Base-by-base conservation (phyloP, 208 protist species). In the Acanthamoeba castellanii region DNA sequence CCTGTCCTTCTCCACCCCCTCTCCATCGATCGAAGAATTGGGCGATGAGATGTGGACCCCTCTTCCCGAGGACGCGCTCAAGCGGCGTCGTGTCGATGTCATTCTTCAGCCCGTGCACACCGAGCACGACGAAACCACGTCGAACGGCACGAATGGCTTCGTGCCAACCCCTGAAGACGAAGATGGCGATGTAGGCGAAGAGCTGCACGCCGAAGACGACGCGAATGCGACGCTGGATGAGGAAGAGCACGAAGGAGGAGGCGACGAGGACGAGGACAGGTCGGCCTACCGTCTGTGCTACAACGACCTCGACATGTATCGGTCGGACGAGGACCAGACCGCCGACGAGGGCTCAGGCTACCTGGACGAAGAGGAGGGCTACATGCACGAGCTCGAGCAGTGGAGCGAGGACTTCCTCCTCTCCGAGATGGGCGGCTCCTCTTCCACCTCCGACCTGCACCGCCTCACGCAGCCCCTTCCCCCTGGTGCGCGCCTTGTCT, bases 271-370 rank as follows among this genome's bases (percentile, higher is more conserved):
- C 50, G 84, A 91, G 50, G 84, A 91, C 84, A 27, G 84, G 22
- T 72, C 59, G n/a, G 84, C 84, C 59, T 91, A 91, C 84, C 50
- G 84, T 0, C 84, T 91, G 59, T 91, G 84, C 84, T 91, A 91
- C 59, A 91, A 91, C 50, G 84, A 91, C 42, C 42, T 91, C 30
- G 84, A 91, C 42, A 91, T 91, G 84, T 91, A 91, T 18, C 50
- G 84, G 14, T 61, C 84, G 14, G 50, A 91, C 27, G 74, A 82
- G 42, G 74, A 82, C 20, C 42, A 45, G 25, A 82, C 45, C 6
- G 74, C 74, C 20, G 74, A 82, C 74, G 74, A 82, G 42, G 74
- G 45, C 9, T 72, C 66, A 4, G 74, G 74, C 74, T 82, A 82
- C 32, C 74, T 82, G n/a, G 74, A 82, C 25, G 84, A 91, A 25